Percentiles rank a stretch among this genome's conserved stretches.
Conservation (phyloP, 305 asterid species). For the Plantago rigida region DNA sequence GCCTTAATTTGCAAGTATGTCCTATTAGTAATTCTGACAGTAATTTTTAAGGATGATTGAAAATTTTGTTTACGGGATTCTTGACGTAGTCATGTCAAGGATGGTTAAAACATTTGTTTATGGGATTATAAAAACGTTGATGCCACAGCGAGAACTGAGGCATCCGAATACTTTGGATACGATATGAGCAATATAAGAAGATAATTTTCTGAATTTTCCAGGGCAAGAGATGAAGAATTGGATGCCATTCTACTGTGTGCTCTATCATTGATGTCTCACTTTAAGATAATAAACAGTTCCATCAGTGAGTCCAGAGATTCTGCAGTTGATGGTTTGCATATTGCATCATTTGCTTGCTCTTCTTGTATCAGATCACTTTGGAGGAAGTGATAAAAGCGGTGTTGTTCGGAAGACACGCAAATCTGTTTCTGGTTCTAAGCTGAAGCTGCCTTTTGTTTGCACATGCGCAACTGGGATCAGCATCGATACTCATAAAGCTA, state of each 20-base stretch:
- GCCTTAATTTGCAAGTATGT: no score
- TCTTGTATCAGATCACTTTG: constrained; percentile 86
- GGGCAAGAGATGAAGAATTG: constrained; percentile 74
- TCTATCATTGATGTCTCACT: constrained; percentile 48
- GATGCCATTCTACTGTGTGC: constrained; percentile 63
- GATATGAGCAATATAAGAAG: neutral
- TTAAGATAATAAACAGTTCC: constrained; percentile 49
- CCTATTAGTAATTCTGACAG: no score
- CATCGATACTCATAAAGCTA: constrained; percentile 26
- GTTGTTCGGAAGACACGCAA: constrained; percentile 52
- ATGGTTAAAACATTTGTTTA: no score
- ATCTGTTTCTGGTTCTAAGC: constrained; percentile 65
- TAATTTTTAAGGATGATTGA: no score
- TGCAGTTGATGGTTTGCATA: constrained; percentile 47
- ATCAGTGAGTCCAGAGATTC: constrained; percentile 30
- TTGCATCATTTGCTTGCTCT: constrained; percentile 73
- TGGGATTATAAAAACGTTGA: no score
- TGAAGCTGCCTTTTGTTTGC: constrained; percentile 69
- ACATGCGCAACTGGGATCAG: constrained; percentile 61
- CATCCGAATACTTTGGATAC: no score
- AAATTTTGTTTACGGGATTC: no score
- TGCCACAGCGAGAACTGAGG: no score
- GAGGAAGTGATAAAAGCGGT: constrained; percentile 78
- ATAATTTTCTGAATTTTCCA: constrained; percentile 29
- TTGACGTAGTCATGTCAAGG: neutral